phyloP scores from a whole-genome alignment of 495 filamentous ascomycete genomes.

The Aspergillus indologenus region DNA sequence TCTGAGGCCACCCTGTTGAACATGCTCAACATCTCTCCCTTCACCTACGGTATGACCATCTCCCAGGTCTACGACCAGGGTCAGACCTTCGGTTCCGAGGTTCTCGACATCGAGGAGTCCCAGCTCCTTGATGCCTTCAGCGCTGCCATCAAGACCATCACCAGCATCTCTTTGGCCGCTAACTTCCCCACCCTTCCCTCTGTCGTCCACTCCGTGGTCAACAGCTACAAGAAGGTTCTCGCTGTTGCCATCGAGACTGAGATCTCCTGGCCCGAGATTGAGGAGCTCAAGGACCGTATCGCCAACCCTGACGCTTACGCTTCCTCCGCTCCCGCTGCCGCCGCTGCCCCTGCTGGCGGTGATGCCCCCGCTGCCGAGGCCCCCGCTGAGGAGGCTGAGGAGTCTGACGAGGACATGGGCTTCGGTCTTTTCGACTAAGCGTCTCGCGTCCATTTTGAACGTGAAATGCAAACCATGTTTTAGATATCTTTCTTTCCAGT shows the following conservation, averaged over 20 bases:
- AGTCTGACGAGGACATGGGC: slow-evolving; percentile 53
- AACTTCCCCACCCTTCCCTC: slow-evolving; percentile 97
- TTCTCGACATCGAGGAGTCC: slow-evolving; percentile 90
- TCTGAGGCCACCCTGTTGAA: slow-evolving; percentile 98
- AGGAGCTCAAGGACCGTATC: slow-evolving; percentile 97
- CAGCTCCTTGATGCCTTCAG: slow-evolving; percentile 85
- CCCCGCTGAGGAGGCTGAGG: slow-evolving; percentile 50
- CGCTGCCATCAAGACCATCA: slow-evolving; percentile 80
- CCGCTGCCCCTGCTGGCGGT: slow-evolving; percentile 41
- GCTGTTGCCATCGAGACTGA: slow-evolving; percentile 89
- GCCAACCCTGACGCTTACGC: slow-evolving; percentile 97
- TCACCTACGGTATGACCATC: slow-evolving; percentile 99
- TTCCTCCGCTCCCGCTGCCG: slow-evolving; percentile 66
- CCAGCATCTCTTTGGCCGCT: slow-evolving; percentile 82
- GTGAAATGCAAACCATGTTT: slow-evolving; percentile 41
- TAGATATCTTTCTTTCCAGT: slow-evolving; percentile 39
- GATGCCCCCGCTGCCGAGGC: slow-evolving; percentile 51
- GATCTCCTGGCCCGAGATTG: slow-evolving; percentile 92
- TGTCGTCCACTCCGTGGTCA: slow-evolving; percentile 90
- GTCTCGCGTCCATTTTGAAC: slow-evolving; percentile 23
- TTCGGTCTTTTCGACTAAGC: slow-evolving; percentile 59
- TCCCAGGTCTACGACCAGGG: slow-evolving; percentile 93
- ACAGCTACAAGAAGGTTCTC: slow-evolving; percentile 95
- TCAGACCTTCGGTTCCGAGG: slow-evolving; percentile 76
- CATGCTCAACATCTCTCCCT: slow-evolving; percentile 99